Percentiles rank a stretch among this genome's conserved stretches.
Evolutionary conservation across 129 eudicot genomes (phyloP).

Genomic region (Centrapalus pauciflorus): DNA sequence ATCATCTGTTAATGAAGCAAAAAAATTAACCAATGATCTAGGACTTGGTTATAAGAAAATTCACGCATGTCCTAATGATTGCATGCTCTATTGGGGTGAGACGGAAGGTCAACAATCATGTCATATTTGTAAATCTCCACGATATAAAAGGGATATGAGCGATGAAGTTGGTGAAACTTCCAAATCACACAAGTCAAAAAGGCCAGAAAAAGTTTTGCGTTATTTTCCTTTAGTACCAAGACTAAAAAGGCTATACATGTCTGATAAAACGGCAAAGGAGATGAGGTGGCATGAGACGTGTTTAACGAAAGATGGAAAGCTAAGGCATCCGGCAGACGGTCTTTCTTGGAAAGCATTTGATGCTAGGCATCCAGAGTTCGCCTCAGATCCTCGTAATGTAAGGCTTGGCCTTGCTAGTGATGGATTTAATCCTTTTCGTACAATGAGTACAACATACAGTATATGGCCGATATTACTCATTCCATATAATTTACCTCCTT

Average conservation of each 20-base stretch:
- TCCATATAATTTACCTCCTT: background rate
- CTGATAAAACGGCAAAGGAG: background rate
- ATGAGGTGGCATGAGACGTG: background rate
- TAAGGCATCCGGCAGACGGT: slow-evolving; percentile 22
- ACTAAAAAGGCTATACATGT: background rate
- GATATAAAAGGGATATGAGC: no score
- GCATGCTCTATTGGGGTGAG: background rate
- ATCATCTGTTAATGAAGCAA: background rate
- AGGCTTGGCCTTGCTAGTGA: no score
- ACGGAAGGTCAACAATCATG: background rate
- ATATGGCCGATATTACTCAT: background rate
- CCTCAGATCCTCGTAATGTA: background rate
- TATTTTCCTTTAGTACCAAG: background rate
- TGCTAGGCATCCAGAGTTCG: background rate
- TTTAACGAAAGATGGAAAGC: background rate
- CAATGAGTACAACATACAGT: no score
- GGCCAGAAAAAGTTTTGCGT: background rate
- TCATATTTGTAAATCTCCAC: background rate
- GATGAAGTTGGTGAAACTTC: background rate
- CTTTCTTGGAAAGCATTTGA: slow-evolving; percentile 18
- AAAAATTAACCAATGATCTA: background rate
- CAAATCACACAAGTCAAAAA: background rate
- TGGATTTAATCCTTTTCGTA: background rate
- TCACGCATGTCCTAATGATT: background rate
- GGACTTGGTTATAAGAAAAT: slow-evolving; percentile 1